Base-by-base conservation (phyloP, 2,329 filamentous ascomycete species). In the Colletotrichum kahawae region DNA sequence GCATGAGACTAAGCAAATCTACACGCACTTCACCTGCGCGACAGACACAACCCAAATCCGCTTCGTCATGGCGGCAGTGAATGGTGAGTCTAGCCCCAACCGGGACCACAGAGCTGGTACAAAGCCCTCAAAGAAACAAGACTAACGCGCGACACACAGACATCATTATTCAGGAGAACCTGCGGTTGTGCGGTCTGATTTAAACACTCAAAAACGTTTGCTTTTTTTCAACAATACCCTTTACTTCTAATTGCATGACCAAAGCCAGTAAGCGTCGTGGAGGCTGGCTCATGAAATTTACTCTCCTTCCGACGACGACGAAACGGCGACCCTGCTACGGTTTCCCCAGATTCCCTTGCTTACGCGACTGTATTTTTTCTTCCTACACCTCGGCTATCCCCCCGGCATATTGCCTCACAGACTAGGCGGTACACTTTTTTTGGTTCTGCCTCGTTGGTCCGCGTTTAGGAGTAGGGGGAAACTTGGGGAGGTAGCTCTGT, bases 121-220 rank as follows among this genome's bases (percentile, higher is more conserved):
- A 75, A 67, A 38, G 69, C 29, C 21, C 16, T 64, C 64, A 62
- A 69, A 60, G 60, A 38, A 36, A 56, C 18, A 10, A 48, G 29
- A 54, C 78, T 69, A 54, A 76, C 67, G 14, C 67, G 14, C 27
- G 6, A 9, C 2, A 29, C 66, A 3, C 79, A 98, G 97, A 99
- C 88, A 99, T 99, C 85, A 99, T 99, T 88, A 99, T 99, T 85
- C 97, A 99, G 89, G 97, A 98, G 88, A 99, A 99, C 88, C 92
- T 99, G 78, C 94, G 97, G 85, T 91, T 98, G 85, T 98, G 96
- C 87, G 96, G 96, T 91, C 90, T 98, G 85, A 98, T 98, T 91
- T 98, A 94, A 93, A 83, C 81, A 80, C 62, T 77, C 69, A 65
- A 64, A 72, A 72, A 67, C 78, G 79, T 82, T 81, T 82, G 78